Evolutionary conservation across 2,329 filamentous ascomycete species (phyloP), one percentile per base, ranked within the genome.

Genomic region (Aspergillus versicolor): DNA sequence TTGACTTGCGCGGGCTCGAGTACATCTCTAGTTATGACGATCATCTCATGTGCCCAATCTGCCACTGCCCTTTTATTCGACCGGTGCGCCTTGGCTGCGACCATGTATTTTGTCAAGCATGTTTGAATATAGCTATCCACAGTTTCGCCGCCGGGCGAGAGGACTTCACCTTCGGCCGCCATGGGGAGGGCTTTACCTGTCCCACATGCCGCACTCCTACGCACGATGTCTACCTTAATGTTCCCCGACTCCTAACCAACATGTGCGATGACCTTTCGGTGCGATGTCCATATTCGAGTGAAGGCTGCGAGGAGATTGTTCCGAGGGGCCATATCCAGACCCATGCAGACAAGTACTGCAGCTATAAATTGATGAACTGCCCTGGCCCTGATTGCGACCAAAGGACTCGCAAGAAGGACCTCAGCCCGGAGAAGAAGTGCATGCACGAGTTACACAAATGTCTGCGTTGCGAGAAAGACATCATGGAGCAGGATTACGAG

Each of bases 11-110:
- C 54, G 69, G 77, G 38, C 78, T 88, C 63, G 84, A 87, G 57
- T 84, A 85, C 72, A 77, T 84, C 56, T 73, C 77, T 50, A 68
- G 73, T 27, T 82, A 82, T 66, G 84, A 87, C 67, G 77, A 77
- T 59, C 85, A 87, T 65, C 77, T 88, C 50, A 81, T 85, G 75
- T 88, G 85, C 66, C 79, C 84, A 15, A 87, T 88, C 61, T 88
- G 85, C 70, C 83, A 84, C 66, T 83, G 82, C 59, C 82, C 85
- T 7, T 86, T 87, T 64, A 79, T 86, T 54, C 74, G 80, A 52
- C 84, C 85, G 1, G 78, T 85, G 44, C 76, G 82, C 63, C 73
- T 85, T 47, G 77, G 81, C 61, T 88, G 85, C 71, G 83, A 87
- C 61, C 85, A 88, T 72, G 82, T 83, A 61, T 88, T 88, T 73